These are phyloP conservation scores for Penicillium coffeae DNA, from an alignment of 495 filamentous ascomycete genomes.

Conservation along the genomic window DNA sequence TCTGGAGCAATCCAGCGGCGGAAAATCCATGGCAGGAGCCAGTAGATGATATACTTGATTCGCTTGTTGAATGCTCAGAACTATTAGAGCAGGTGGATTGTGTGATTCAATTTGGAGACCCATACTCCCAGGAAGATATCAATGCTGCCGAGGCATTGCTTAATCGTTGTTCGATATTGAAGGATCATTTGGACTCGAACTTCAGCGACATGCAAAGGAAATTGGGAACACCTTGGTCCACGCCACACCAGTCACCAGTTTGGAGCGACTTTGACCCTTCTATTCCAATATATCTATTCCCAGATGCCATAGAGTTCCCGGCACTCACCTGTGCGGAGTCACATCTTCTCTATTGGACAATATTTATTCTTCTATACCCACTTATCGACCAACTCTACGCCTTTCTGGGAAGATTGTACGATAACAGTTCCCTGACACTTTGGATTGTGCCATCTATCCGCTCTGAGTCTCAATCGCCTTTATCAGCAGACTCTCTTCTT, in stretches of 20 bases:
- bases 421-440: constrained; percentile 1
- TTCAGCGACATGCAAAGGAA: constrained; percentile 18
- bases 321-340: too few species aligned
- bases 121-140: background rate
- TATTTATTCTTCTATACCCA: constrained; percentile 18
- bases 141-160: constrained; percentile 7
- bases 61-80: constrained; percentile 14
- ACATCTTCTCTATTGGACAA: constrained; percentile 15
- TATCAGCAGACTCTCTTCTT: background rate
- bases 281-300: constrained; percentile 8
- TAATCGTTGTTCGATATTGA: constrained; percentile 9
- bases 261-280: constrained; percentile 9
- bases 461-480: background rate
- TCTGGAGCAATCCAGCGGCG: background rate
- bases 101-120: constrained; percentile 3
- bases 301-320: constrained; percentile 10
- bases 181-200: constrained; percentile 11
- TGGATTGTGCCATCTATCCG: background rate
- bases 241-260: constrained; percentile 2
- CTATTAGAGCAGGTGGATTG: constrained; percentile 19
- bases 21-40: constrained; percentile 7
- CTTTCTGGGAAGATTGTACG: constrained; percentile 3
- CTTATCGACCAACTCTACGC: constrained; percentile 19
- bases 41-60: constrained; percentile 19
- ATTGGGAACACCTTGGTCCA: constrained; percentile 8